Conservation (phyloP, 1,139 yeast genomes). For the Hansenula lynferdii region DNA sequence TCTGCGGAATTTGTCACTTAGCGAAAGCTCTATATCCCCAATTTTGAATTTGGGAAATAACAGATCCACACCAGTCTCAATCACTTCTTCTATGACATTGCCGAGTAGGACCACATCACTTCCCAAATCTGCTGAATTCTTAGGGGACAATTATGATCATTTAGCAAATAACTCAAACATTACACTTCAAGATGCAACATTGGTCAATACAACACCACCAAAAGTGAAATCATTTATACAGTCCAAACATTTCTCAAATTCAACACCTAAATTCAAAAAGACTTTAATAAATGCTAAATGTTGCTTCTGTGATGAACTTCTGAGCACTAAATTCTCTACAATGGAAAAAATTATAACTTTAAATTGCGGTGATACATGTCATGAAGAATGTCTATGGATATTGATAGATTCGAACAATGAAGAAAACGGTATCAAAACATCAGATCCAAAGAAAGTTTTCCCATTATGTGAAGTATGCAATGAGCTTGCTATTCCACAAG, state of each 20-base stretch:
- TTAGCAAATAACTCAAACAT: background rate
- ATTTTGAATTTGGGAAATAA: background rate
- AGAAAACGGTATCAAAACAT: slow-evolving; percentile 2
- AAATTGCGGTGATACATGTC: slow-evolving; percentile 29
- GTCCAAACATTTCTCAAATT: slow-evolving; percentile 8
- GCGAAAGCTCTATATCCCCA: background rate
- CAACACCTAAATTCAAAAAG: slow-evolving; percentile 13
- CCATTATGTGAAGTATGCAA: slow-evolving; percentile 26
- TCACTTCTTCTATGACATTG: background rate
- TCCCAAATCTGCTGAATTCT: background rate
- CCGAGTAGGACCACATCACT: background rate
- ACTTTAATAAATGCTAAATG: slow-evolving; percentile 20
- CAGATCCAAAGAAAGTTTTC: slow-evolving; percentile 18
- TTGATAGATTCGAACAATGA: slow-evolving; percentile 22
- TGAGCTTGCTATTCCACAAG: slow-evolving; percentile 24
- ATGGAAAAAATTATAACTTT: slow-evolving; percentile 28
- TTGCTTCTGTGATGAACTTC: slow-evolving; percentile 29
- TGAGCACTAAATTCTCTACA: slow-evolving; percentile 18
- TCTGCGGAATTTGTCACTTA: background rate
- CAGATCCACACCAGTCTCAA: background rate
- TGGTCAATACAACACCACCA: slow-evolving; percentile 10
- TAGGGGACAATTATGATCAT: background rate
- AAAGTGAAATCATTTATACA: slow-evolving; percentile 13
- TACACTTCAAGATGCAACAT: background rate
- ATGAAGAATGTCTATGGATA: slow-evolving; percentile 31